phyloP scores from a whole-genome alignment of 805 yeast species.

The Candida tammaniensis region DNA sequence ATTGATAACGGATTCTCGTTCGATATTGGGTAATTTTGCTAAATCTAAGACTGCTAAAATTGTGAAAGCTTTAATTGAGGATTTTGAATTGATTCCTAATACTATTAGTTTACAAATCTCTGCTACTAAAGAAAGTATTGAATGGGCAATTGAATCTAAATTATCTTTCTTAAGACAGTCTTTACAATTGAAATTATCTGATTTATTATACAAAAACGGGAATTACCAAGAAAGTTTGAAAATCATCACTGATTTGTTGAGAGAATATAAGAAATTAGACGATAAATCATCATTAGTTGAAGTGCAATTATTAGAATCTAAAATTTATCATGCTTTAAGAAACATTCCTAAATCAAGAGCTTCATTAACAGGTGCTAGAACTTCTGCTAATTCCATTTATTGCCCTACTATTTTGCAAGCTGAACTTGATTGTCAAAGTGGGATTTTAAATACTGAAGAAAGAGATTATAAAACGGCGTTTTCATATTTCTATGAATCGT shows the following conservation, averaged over 20 bases:
- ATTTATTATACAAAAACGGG: conserved; percentile 65
- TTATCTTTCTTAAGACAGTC: conserved; percentile 88
- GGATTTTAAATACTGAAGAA: conserved; percentile 94
- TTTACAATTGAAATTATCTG: conserved; percentile 78
- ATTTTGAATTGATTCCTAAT: conserved; percentile 61
- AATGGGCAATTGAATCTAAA: conserved; percentile 82
- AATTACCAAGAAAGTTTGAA: conserved; percentile 67
- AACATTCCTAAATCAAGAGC: conserved; percentile 91
- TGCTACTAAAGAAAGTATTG: conserved; percentile 75
- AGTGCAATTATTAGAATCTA: conserved; percentile 87
- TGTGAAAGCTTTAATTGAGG: conserved; percentile 75
- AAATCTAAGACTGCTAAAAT: conserved; percentile 95
- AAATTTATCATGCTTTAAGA: conserved; percentile 86
- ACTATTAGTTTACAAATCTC: conserved; percentile 68
- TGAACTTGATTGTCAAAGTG: conserved; percentile 91
- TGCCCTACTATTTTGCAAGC: conserved; percentile 94
- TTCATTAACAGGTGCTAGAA: conserved; percentile 89
- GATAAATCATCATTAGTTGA: conserved; percentile 95
- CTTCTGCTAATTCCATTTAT: conserved; percentile 95
- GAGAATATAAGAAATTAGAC: conserved; percentile 89
- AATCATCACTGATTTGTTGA: conserved; percentile 67
- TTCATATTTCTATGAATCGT: conserved; percentile 92
- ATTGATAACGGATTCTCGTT: conserved; percentile 67
- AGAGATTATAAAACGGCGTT: conserved; percentile 95
- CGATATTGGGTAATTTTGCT: conserved; percentile 74